Base-by-base conservation (phyloP, 768 basidiomycete species). In the Pleurotus sapidus region DNA sequence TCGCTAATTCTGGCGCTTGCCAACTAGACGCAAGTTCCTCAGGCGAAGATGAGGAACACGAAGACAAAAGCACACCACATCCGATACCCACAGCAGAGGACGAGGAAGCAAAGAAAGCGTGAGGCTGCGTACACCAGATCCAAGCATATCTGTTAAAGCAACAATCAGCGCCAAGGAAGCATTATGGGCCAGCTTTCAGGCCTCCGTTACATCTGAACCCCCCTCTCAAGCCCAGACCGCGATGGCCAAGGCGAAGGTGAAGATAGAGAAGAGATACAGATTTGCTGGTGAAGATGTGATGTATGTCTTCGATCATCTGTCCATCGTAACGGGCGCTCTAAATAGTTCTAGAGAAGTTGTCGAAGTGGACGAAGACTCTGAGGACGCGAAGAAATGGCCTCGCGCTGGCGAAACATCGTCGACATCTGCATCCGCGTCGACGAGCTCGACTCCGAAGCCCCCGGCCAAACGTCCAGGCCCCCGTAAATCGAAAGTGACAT, bases 321-420 rank as follows among this genome's bases (percentile, higher is more conserved):
- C 11, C 11, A 11, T 54, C n/a, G 17, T 38, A 39, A 38, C 39
- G 23, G 30, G 1, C 24, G 37, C 38, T 5, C 23, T 42, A 12
- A 45, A 45, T 5, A 7, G 53, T 46, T 51, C 45, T 67, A 93
- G 92, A 50, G 86, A 93, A 67, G 77, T 91, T 1, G 77, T 84
- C 15, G 86, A 91, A 58, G 92, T 93, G 1, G 74, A 79, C 11
- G 89, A 84, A 61, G 81, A 83, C 62, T 93, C 91, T 1, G 71
- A 78, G 5, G 92, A 94, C 3, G 91, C 91, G 3, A 85, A 80
- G 65, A 82, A 81, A 67, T 94, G 90, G 89, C 87, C 90, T 0
- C 27, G 61, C 14, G 49, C 58, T 1, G 12, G 55, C 3, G 17
- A 59, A 17, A 50, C 51, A n/a, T 4, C 54, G 2, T 15, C 57